Conservation (phyloP, 768 basidiomycete genomes). For the Russula abietina region DNA sequence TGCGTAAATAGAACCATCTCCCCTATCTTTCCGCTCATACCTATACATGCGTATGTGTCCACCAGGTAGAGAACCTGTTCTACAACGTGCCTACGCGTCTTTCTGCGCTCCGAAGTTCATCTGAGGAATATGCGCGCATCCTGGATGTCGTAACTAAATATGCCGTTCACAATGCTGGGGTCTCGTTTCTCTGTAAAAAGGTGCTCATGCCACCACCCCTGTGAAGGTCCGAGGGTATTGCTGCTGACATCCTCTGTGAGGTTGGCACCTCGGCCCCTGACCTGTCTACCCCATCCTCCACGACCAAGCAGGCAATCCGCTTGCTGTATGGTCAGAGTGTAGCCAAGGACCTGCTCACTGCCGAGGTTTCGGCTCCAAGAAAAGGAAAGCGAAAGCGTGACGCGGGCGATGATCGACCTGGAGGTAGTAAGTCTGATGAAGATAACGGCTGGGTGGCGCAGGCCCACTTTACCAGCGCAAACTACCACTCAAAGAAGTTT, state of each 20-base stretch:
- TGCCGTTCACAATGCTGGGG: constrained; percentile 85
- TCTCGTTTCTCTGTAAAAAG: constrained; percentile 91
- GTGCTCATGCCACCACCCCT: constrained; percentile 33
- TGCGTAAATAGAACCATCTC: constrained; percentile 32
- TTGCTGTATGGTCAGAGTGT: constrained; percentile 76
- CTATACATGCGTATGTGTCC: background rate
- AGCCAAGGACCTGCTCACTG: constrained; percentile 64
- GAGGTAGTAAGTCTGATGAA: constrained; percentile 30
- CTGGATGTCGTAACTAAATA: constrained; percentile 90
- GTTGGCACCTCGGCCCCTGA: constrained; percentile 70
- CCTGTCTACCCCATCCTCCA: constrained; percentile 72
- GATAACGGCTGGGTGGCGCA: constrained; percentile 58
- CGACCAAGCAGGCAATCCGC: constrained; percentile 63
- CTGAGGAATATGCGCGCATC: constrained; percentile 90
- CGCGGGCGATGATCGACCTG: constrained; percentile 30
- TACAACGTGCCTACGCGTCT: constrained; percentile 88
- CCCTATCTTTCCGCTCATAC: background rate
- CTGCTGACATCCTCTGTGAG: constrained; percentile 35
- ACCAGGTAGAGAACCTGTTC: constrained; percentile 90
- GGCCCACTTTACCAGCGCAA: constrained; percentile 76
- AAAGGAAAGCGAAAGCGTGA: constrained; percentile 26
- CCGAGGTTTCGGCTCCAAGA: constrained; percentile 27
- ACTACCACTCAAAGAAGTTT: constrained; percentile 83
- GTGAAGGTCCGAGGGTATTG: background rate
- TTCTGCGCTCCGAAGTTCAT: constrained; percentile 72